A percentile compares a stretch with the other conserved stretches of the same genome.
phyloP scores from a whole-genome alignment of 495 filamentous ascomycete species.

The Cudoniella acicularis region DNA sequence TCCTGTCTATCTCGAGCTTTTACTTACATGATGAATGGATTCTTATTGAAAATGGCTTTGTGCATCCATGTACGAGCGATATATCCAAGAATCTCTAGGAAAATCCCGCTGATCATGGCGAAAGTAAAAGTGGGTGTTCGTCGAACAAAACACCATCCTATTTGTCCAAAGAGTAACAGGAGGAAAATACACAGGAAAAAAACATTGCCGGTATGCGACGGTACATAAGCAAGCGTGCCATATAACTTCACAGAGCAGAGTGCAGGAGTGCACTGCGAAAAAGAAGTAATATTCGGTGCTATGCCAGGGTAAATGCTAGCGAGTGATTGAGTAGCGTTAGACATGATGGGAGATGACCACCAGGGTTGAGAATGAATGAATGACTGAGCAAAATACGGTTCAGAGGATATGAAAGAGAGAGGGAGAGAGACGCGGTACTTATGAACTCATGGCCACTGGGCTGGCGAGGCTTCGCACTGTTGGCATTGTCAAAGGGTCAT shows the following conservation, averaged over 20 bases:
- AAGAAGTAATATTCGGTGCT: constrained; percentile 11
- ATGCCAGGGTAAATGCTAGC: constrained; percentile 3
- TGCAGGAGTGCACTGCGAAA: constrained; percentile 2
- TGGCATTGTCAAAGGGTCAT: neutral
- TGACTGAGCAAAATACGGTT: too few species aligned
- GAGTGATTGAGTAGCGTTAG: too few species aligned
- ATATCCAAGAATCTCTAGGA: constrained; percentile 40
- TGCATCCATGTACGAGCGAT: constrained; percentile 34
- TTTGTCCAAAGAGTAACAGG: constrained; percentile 16
- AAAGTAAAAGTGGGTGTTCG: constrained; percentile 32
- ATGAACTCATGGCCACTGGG: neutral
- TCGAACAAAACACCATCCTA: constrained; percentile 1
- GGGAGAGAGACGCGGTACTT: neutral
- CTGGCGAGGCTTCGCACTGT: neutral
- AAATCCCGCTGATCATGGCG: constrained; percentile 31
- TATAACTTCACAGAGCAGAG: constrained; percentile 24
- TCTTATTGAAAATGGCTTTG: constrained; percentile 32
- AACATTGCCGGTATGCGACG: constrained; percentile 22
- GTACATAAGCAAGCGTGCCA: constrained; percentile 17
- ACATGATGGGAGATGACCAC: neutral
- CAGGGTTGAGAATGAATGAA: neutral
- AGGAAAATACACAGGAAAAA: constrained; percentile 23
- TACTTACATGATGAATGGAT: constrained; percentile 31
- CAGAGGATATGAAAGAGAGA: neutral
- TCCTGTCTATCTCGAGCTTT: neutral